Conservation (phyloP, 2,329 filamentous ascomycete genomes). For the Neodidymelliopsis sp. region DNA sequence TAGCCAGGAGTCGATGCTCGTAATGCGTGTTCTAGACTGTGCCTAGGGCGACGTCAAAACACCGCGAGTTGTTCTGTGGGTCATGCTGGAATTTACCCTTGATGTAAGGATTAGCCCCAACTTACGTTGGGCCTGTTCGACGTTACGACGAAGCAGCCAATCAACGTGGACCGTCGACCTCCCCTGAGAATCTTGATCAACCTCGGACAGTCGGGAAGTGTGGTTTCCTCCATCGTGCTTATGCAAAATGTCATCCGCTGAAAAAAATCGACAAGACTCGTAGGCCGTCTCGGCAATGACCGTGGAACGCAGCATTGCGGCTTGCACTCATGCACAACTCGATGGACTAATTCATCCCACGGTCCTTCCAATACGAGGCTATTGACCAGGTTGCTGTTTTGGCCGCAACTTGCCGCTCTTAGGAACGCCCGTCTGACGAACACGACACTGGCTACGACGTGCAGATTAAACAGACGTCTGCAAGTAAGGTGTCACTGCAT, state of each 20-base stretch:
- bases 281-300: neutral
- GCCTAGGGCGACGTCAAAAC: constrained; percentile 33
- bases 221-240: constrained; percentile 6
- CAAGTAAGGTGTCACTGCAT: constrained; percentile 18
- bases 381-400: constrained; percentile 8
- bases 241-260: constrained; percentile 2
- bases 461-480: constrained; percentile 13
- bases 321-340: constrained; percentile 7
- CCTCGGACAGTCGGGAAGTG: constrained; percentile 24
- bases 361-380: constrained; percentile 3
- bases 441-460: constrained; percentile 17
- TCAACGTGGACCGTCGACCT: constrained; percentile 19
- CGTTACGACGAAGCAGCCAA: constrained; percentile 23
- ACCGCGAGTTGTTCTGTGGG: constrained; percentile 36
- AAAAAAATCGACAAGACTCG: neutral
- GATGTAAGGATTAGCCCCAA: constrained; percentile 30
- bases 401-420: constrained; percentile 9
- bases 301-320: neutral
- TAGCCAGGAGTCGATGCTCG: constrained; percentile 21
- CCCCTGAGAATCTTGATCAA: constrained; percentile 21
- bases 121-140: constrained; percentile 26
- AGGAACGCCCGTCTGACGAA: constrained; percentile 2
- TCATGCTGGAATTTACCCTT: constrained; percentile 33
- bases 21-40: constrained; percentile 45
- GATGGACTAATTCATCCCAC: neutral